phyloP scores from a whole-genome alignment of 768 basidiomycete genomes.

The Lactarius quietus region DNA sequence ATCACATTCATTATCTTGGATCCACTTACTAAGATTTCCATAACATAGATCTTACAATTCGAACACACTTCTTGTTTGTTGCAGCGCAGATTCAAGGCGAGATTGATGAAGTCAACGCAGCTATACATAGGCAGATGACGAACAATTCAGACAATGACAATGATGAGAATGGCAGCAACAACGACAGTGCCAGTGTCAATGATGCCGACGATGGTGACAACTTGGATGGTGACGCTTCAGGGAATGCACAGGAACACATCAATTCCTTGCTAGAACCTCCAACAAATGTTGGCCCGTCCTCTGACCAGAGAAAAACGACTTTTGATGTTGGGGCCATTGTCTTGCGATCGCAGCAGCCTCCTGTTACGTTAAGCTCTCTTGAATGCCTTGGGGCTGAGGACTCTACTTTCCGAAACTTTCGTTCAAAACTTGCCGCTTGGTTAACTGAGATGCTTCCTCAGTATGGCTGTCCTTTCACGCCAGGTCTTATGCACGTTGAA shows the following conservation, averaged over 20 bases:
- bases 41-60: constrained; percentile 8
- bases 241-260: too few relatives aligned
- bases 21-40: not conserved
- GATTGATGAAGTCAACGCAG: not conserved
- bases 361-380: not conserved
- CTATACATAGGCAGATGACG: too few relatives aligned
- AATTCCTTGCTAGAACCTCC: too few relatives aligned
- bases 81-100: not conserved
- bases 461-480: not conserved
- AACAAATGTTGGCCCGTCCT: not conserved
- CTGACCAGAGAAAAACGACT: not conserved
- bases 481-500: not conserved
- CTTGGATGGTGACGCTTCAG: too few relatives aligned
- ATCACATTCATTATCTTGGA: not conserved
- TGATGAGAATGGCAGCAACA: too few relatives aligned
- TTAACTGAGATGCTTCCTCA: not conserved
- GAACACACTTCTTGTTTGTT: constrained; percentile 6
- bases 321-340: not conserved
- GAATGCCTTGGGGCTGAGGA: not conserved
- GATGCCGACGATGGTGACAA: too few relatives aligned
- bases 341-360: not conserved
- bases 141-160: too few relatives aligned
- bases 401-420: not conserved
- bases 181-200: too few relatives aligned
- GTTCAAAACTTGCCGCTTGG: not conserved